phyloP scores from a whole-genome alignment of 305 asterid species.

The Withania somnifera region DNA sequence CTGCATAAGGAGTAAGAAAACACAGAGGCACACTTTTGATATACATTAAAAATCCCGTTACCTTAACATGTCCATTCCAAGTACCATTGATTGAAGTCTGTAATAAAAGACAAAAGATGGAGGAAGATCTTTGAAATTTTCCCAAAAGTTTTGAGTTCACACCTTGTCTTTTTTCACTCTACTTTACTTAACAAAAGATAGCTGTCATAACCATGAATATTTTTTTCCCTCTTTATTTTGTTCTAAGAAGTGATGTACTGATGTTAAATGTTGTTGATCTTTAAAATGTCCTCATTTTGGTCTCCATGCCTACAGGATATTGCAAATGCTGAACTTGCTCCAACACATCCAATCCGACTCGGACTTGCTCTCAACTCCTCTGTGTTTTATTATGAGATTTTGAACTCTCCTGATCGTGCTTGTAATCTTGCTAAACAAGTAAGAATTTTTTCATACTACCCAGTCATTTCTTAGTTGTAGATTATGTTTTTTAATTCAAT shows the following conservation, averaged over 20 bases:
- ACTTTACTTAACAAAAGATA: neutral
- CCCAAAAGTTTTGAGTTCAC: neutral
- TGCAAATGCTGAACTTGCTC: conserved; percentile 27
- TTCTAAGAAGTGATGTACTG: too few relatives aligned
- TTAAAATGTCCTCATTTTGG: neutral
- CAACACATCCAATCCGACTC: conserved; percentile 34
- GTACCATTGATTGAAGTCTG: neutral
- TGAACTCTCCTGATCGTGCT: conserved; percentile 30
- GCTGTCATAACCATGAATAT: neutral
- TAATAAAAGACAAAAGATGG: neutral
- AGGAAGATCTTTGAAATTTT: neutral
- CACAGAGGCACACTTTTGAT: neutral
- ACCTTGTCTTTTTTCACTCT: neutral
- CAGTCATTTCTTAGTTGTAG: neutral
- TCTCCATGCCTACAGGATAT: conserved; percentile 16
- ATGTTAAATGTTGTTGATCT: neutral
- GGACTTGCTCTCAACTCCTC: conserved; percentile 35
- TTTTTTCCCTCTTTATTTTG: neutral
- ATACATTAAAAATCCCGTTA: neutral
- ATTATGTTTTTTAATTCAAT: neutral
- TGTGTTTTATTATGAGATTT: conserved; percentile 30
- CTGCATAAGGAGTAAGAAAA: neutral
- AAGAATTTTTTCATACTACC: neutral
- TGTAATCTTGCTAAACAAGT: conserved; percentile 37
- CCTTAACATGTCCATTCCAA: neutral